A percentile compares a stretch with the other conserved stretches of the same genome.
Conservation (phyloP, 495 filamentous ascomycete genomes). For the Jackrogersella multiformis region DNA sequence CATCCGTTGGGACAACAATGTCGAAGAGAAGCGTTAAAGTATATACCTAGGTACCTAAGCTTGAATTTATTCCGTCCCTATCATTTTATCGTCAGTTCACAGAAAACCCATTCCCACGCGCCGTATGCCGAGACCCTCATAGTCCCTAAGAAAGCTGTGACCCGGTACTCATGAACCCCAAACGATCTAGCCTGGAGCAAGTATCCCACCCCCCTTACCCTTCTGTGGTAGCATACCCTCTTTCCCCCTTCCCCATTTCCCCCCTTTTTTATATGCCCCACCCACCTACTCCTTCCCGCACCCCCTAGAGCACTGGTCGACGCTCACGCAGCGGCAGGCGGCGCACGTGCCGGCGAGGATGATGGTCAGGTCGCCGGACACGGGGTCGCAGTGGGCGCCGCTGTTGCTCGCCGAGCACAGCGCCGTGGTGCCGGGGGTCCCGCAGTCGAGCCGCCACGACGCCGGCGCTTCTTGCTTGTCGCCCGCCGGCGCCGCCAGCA, state of each 20-base stretch:
- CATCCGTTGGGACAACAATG: neutral
- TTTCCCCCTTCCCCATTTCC: neutral
- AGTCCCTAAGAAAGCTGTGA: neutral
- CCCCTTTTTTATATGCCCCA: neutral
- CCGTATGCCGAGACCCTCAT: neutral
- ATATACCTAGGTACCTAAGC: neutral
- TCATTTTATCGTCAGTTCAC: neutral
- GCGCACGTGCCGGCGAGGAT: slow-evolving; percentile 38
- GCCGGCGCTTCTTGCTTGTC: slow-evolving; percentile 12
- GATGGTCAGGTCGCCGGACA: slow-evolving; percentile 39
- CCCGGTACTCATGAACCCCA: neutral
- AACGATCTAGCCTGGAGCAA: neutral
- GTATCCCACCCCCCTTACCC: neutral
- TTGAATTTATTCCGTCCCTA: neutral
- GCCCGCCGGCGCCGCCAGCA: slow-evolving; percentile 1
- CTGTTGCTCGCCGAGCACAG: slow-evolving; percentile 40
- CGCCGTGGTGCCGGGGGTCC: slow-evolving; percentile 36
- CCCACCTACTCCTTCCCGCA: slow-evolving; percentile 21
- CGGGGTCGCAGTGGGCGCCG: slow-evolving; percentile 43
- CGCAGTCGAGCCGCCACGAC: slow-evolving; percentile 41
- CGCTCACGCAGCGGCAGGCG: slow-evolving; percentile 31
- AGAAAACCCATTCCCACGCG: neutral
- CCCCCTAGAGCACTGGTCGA: slow-evolving; percentile 29
- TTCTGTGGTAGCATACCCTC: neutral
- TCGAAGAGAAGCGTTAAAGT: neutral